A percentile compares a stretch with the other conserved stretches of the same genome.
These are phyloP conservation scores for Plasmodium knowlesi DNA, from an alignment of 169 alveolate species.

Conservation along the genomic window DNA sequence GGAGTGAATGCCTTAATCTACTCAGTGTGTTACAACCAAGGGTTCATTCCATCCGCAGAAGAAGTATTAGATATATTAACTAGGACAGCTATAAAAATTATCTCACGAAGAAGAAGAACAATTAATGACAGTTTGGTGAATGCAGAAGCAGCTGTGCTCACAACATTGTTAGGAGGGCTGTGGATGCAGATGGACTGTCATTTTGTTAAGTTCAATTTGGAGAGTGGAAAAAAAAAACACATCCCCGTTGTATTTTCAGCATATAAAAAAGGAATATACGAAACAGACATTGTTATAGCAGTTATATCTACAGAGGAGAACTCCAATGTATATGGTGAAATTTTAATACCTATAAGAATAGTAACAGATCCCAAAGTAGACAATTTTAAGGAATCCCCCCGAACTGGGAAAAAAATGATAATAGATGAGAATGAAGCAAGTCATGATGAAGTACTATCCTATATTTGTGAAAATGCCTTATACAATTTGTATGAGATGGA, in stretches of 20 bases:
- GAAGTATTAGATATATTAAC: conserved; percentile 64
- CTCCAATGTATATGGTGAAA: conserved; percentile 66
- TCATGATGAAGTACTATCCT: conserved; percentile 56
- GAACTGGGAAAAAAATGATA: conserved; percentile 13
- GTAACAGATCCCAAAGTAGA: conserved; percentile 15
- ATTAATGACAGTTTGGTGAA: conserved; percentile 34
- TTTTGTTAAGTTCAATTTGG: conserved; percentile 35
- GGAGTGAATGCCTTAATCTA: conserved; percentile 75
- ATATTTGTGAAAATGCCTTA: conserved; percentile 57
- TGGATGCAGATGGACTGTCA: conserved; percentile 76
- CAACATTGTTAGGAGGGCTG: conserved; percentile 71
- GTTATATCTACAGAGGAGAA: conserved; percentile 26
- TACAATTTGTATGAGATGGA: conserved; percentile 49
- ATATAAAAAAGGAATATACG: conserved; percentile 62
- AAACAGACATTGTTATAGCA: conserved; percentile 61
- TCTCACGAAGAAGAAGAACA: conserved; percentile 22
- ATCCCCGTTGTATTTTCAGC: conserved; percentile 72
- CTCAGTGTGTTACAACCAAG: conserved; percentile 62
- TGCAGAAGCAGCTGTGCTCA: conserved; percentile 75
- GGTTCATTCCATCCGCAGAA: conserved; percentile 39
- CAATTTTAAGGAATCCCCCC: conserved; percentile 26
- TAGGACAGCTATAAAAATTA: conserved; percentile 40
- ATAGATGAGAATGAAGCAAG: conserved; percentile 35
- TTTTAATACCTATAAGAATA: conserved; percentile 54
- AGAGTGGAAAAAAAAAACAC: conserved; percentile 30